These are phyloP conservation scores for Collybia sordida DNA, from an alignment of 768 basidiomycete genomes.

Conservation along the genomic window DNA sequence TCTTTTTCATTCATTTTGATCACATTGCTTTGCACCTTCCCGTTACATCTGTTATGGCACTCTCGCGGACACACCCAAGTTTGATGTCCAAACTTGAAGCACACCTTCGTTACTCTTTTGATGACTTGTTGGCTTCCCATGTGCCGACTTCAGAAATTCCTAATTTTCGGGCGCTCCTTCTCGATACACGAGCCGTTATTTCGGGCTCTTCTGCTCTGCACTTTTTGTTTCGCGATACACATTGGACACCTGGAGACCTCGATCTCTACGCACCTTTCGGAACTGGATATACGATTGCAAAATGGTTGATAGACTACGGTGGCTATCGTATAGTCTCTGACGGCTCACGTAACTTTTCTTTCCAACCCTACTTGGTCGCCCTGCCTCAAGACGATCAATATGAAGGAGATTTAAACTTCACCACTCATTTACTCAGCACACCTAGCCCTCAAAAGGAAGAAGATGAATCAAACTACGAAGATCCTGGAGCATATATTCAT, in stretches of 20 bases:
- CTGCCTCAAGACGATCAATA: conserved; percentile 1
- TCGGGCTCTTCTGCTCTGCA: conserved; percentile 12
- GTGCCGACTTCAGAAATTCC: conserved; percentile 1
- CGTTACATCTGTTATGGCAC: conserved; percentile 3
- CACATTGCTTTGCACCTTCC: conserved; percentile 7
- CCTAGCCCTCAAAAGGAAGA: neutral
- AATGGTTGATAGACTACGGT: conserved; percentile 9
- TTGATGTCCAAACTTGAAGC: conserved; percentile 4
- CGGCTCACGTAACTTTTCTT: conserved; percentile 7
- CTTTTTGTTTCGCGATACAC: conserved; percentile 12
- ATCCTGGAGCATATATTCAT: conserved; percentile 6
- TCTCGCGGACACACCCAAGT: conserved; percentile 6
- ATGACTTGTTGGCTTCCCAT: conserved; percentile 8
- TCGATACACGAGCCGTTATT: conserved; percentile 11
- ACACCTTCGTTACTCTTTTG: conserved; percentile 9
- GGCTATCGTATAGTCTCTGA: conserved; percentile 7
- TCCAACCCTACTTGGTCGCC: conserved; percentile 5
- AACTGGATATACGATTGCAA: conserved; percentile 8
- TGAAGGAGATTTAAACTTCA: neutral
- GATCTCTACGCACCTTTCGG: conserved; percentile 13
- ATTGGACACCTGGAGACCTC: conserved; percentile 11
- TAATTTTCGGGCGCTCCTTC: conserved; percentile 10
- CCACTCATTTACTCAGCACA: neutral
- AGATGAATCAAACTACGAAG: conserved; percentile 1
- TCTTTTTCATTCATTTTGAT: conserved; percentile 9